These are phyloP conservation scores for Suillus placidus DNA, from an alignment of 768 basidiomycete species.

Conservation along the genomic window DNA sequence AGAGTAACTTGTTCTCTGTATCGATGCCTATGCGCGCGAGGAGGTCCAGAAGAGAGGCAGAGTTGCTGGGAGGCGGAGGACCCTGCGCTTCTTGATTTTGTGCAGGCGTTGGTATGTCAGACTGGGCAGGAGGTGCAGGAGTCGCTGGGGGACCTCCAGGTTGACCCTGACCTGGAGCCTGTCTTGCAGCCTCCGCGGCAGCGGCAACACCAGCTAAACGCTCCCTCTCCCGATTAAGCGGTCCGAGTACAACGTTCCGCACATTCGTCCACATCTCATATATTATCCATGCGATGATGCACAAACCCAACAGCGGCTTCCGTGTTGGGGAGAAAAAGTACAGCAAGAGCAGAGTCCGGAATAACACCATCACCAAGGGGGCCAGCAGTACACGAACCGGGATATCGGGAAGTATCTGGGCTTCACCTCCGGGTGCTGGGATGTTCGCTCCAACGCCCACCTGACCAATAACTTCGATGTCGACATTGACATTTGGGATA, in stretches of 20 bases:
- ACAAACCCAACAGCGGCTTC: slow-evolving; percentile 68
- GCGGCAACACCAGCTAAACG: slow-evolving; percentile 25
- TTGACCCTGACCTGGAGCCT: slow-evolving; percentile 22
- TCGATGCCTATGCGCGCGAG: slow-evolving; percentile 61
- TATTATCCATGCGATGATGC: slow-evolving; percentile 69
- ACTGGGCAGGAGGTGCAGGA: slow-evolving; percentile 20
- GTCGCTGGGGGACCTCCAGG: slow-evolving; percentile 29
- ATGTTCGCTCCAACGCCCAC: slow-evolving; percentile 19
- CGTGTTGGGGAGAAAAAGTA: slow-evolving; percentile 79
- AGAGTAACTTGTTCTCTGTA: slow-evolving; percentile 55
- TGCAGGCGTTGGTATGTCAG: slow-evolving; percentile 16
- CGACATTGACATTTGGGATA: slow-evolving; percentile 30
- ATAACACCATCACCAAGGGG: slow-evolving; percentile 66
- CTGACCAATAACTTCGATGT: slow-evolving; percentile 18
- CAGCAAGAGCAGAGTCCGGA: slow-evolving; percentile 68
- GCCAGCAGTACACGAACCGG: slow-evolving; percentile 68
- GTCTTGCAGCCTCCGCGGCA: slow-evolving; percentile 21
- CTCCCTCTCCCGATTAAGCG: slow-evolving; percentile 38
- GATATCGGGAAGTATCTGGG: slow-evolving; percentile 50
- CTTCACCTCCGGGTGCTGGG: slow-evolving; percentile 32
- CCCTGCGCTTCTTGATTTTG: slow-evolving; percentile 28
- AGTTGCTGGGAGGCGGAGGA: slow-evolving; percentile 33
- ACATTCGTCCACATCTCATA: slow-evolving; percentile 80
- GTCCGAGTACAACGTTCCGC: slow-evolving; percentile 45
- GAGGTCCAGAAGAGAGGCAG: slow-evolving; percentile 45